A percentile compares a stretch with the other conserved stretches of the same genome.
Conservation (phyloP, 2,329 filamentous ascomycete species). For the Fusarium sp. region DNA sequence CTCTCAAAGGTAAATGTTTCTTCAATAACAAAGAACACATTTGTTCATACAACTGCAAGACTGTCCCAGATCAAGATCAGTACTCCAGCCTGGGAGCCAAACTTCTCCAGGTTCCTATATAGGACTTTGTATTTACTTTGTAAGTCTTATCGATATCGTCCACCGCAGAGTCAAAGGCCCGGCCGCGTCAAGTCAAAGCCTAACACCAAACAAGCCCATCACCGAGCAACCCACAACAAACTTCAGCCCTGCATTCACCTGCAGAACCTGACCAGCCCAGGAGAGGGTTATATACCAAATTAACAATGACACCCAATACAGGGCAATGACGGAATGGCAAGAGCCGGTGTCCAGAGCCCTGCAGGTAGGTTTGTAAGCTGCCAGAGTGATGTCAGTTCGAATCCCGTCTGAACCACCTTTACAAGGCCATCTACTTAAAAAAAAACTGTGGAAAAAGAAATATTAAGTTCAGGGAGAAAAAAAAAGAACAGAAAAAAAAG, state of each 20-base stretch:
- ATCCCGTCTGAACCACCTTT: neutral
- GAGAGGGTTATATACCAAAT: neutral
- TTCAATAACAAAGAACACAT: no score
- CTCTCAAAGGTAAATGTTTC: no score
- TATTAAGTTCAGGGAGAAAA: neutral
- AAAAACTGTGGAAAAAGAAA: neutral
- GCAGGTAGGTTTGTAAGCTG: slow-evolving; percentile 12
- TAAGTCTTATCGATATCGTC: neutral
- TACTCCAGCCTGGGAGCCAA: no score
- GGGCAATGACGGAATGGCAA: slow-evolving; percentile 24
- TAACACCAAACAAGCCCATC: neutral
- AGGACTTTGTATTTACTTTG: neutral
- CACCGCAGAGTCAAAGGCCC: neutral
- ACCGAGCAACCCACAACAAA: neutral
- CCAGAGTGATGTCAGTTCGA: slow-evolving; percentile 9
- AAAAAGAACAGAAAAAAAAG: neutral
- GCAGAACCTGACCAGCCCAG: neutral
- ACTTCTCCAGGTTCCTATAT: neutral
- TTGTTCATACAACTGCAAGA: no score
- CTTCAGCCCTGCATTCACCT: neutral
- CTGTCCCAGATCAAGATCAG: no score
- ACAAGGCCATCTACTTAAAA: neutral
- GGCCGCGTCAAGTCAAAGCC: neutral
- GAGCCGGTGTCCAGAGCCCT: slow-evolving; percentile 18
- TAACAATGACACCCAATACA: rapidly evolving